Evolutionary conservation across 345 rosid genomes (phyloP), one percentile per base, ranked within the genome.

Genomic region (Heritiera littoralis): DNA sequence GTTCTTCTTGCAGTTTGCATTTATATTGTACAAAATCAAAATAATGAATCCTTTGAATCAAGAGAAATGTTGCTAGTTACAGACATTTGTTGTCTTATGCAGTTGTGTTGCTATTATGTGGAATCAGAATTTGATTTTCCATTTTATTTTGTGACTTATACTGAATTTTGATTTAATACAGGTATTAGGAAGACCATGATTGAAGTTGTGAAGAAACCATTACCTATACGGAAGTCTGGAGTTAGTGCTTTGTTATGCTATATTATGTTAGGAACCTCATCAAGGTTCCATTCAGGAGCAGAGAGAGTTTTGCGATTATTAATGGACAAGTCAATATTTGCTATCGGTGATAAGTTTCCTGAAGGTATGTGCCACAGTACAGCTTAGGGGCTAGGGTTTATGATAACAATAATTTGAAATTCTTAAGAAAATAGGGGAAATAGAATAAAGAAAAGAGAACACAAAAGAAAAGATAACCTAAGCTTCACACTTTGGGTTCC

Each of bases 211-310:
- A 89, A 85, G 79, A 82, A 87, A 80, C 92, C 89, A 15, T 66
- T 82, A 74, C 78, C 70, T 74, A 41, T 51, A 48, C 85, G 91
- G 60, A 90, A 86, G 78, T 81, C 85, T 81, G 98, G 95, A 55
- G 94, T 73, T 45, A 85, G 86, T 89, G 84, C 90, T 73, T 79
- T 96, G 66, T 85, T 96, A 77, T 89, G 80, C 83, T 83, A 91
- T 89, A 83, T 81, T 77, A 89, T 91, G 95, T 88, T 86, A 77
- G 95, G 94, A 83, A 84, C 85, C 71, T 82, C 84, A 59, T 83
- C 86, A 59, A 85, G 83, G 81, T 84, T 92, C 73, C 97, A 94
- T 81, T 94, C 98, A 73, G 89, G 83, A 84, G 95, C 94, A 67
- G 86, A 84, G 70, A 74, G 80, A 58, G 85, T 87, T 79, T 80